Percentiles rank a stretch among this genome's conserved stretches.
These are phyloP conservation scores for Phylloporus scabripes DNA, from an alignment of 768 basidiomycete genomes.

Conservation along the genomic window DNA sequence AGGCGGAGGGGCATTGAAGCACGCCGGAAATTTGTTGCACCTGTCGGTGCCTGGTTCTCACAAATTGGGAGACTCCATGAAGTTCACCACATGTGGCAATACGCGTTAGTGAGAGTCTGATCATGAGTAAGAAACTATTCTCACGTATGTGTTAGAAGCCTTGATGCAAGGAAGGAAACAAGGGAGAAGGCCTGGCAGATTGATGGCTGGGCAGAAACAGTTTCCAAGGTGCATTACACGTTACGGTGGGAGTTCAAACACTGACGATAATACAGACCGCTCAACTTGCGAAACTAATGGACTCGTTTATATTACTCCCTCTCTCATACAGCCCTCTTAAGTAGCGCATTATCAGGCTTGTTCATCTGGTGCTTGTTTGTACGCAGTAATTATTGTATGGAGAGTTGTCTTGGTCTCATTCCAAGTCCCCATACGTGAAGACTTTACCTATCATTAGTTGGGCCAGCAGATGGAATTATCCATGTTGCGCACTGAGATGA, in stretches of 20 bases:
- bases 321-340: slow-evolving; percentile 83
- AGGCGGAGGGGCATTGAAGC: slow-evolving; percentile 96
- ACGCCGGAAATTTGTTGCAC: slow-evolving; percentile 77
- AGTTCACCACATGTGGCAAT: slow-evolving; percentile 98
- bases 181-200: slow-evolving; percentile 91
- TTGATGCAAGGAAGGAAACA: slow-evolving; percentile 76
- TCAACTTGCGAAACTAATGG: slow-evolving; percentile 82
- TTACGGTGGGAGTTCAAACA: slow-evolving; percentile 9
- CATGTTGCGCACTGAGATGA: too few relatives aligned
- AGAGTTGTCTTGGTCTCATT: neutral
- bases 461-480: too few relatives aligned
- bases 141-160: slow-evolving; percentile 40
- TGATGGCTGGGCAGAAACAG: slow-evolving; percentile 94
- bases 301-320: slow-evolving; percentile 75
- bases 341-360: slow-evolving; percentile 31
- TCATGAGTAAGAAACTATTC: slow-evolving; percentile 6
- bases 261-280: slow-evolving; percentile 58
- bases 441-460: too few relatives aligned
- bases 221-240: slow-evolving; percentile 60
- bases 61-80: slow-evolving; percentile 80
- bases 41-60: slow-evolving; percentile 89
- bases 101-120: slow-evolving; percentile 54
- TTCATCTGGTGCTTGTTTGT: neutral
- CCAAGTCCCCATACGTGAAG: too few relatives aligned
- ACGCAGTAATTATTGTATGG: neutral